Evolutionary conservation across 192 early-diverging fungal genomes (phyloP).

Genomic region (Piromyces finnis): DNA sequence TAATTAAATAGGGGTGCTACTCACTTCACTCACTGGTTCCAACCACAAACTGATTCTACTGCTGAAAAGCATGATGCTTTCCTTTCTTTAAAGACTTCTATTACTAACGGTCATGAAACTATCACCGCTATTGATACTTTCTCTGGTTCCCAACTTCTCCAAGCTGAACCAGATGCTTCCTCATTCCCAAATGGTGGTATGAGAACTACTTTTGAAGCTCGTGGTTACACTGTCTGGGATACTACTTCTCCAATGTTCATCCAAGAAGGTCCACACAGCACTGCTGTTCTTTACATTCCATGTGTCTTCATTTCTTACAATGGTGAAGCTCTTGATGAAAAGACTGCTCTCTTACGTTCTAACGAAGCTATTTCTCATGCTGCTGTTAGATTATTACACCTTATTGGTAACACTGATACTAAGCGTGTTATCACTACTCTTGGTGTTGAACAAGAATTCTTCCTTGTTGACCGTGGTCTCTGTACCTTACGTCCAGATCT

Average conservation of each 20-base stretch:
- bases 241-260: conserved; percentile 85
- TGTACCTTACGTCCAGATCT: conserved; percentile 89
- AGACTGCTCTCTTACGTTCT: conserved; percentile 90
- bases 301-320: conserved; percentile 99
- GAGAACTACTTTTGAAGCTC: conserved; percentile 95
- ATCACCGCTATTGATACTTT: conserved; percentile 77
- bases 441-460: conserved; percentile 97
- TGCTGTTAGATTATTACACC: conserved; percentile 54
- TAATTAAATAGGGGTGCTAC: conserved; percentile 31
- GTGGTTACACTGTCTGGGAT: conserved; percentile 99
- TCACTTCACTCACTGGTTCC: conserved; percentile 99
- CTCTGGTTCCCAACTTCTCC: conserved; percentile 91
- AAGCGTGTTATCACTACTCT: conserved; percentile 79
- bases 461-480: conserved; percentile 87
- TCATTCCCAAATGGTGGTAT: conserved; percentile 98
- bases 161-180: conserved; percentile 98
- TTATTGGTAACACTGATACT: conserved; percentile 53
- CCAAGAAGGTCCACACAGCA: conserved; percentile 78
- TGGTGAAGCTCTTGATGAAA: conserved; percentile 96
- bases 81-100: conserved; percentile 69
- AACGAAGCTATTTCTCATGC: conserved; percentile 70
- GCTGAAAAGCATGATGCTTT: conserved; percentile 99
- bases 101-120: conserved; percentile 71
- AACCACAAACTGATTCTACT: conserved; percentile 95
- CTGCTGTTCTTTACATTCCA: conserved; percentile 84